Evolutionary conservation across 768 basidiomycete species (phyloP), one percentile per base, ranked within the genome.

Genomic region (Sporobolomyces phaffii): DNA sequence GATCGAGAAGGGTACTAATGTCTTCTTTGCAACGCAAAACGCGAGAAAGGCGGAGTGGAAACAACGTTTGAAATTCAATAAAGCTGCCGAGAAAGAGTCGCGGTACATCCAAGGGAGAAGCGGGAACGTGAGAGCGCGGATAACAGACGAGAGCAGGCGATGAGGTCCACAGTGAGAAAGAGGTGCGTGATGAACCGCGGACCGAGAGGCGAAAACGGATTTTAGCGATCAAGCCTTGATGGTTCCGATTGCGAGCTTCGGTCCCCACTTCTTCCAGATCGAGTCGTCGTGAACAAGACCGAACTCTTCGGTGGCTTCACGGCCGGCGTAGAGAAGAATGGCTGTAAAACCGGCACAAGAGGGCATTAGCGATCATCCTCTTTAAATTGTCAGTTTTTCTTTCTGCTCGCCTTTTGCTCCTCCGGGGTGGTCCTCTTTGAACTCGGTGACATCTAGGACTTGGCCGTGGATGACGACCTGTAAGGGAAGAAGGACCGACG

Each of bases 231-330:
- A 53, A 47, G 48, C 24, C 53, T 56, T 67, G 58, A 54, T 1
- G n/a, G 53, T 69, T 31, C 59, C 70, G 62, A 68, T 64, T 40
- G 73, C 47, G 60, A 56, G 57, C 53, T 67, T 58, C 13, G 70
- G 60, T 18, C 72, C 74, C 48, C 72, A 73, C 56, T 73, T 75
- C 40, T 43, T n/a, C 60, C 73, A 51, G 50, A 75, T 73, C 26
- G 24, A 53, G 33, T 44, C 48, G 17, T 70, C 72, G 61, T 70
- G 74, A 6, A 62, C 28, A 18, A 50, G 26, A 20, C 59, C 33
- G 57, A 74, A 92, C 78, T 93, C 91, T 77, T 96, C 91, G 1
- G 90, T 92, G 48, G 90, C 90, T 77, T 94, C 92, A 34, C 89
- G 84, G 31, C 91, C 91, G 41, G 89, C 91, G 76, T 92, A 93